Percentiles rank a stretch among this genome's conserved stretches.
Conservation (phyloP, 257 asterid genomes). For the Oldenlandia corymbosa region DNA sequence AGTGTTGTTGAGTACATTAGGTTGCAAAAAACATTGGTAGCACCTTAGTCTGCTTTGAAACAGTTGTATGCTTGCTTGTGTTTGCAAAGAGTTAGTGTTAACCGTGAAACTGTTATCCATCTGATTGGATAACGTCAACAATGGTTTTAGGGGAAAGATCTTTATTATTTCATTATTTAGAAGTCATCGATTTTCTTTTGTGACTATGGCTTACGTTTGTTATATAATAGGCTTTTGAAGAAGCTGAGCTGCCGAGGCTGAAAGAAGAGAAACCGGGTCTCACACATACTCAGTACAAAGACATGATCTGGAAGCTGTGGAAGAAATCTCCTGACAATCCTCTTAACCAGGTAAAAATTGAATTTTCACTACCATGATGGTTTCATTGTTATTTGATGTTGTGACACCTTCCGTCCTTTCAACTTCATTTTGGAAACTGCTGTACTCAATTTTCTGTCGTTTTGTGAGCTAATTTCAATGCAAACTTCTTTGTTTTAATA, state of each 20-base stretch:
- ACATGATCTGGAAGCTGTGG: constrained; percentile 96
- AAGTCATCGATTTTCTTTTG: neutral
- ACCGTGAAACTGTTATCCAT: no score
- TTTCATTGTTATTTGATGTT: no score
- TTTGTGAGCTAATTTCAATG: no score
- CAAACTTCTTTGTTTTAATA: neutral
- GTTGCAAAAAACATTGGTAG: neutral
- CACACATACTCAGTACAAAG: constrained; percentile 48
- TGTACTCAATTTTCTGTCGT: neutral
- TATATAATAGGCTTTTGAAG: constrained; percentile 29
- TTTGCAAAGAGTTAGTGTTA: no score
- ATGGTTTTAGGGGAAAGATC: neutral
- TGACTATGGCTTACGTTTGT: neutral
- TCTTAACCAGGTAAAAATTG: constrained; percentile 58
- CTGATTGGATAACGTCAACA: no score
- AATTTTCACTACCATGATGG: neutral
- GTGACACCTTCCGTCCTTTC: neutral
- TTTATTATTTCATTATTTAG: no score
- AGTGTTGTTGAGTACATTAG: neutral
- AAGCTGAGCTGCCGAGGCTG: constrained; percentile 27
- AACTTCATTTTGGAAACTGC: neutral
- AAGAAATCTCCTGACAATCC: constrained; percentile 94
- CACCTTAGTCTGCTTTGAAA: neutral
- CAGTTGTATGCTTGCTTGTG: no score
- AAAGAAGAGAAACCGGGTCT: constrained; percentile 48